Conservation (phyloP, 1,139 yeast genomes). For the Geotrichum histeridarum region DNA sequence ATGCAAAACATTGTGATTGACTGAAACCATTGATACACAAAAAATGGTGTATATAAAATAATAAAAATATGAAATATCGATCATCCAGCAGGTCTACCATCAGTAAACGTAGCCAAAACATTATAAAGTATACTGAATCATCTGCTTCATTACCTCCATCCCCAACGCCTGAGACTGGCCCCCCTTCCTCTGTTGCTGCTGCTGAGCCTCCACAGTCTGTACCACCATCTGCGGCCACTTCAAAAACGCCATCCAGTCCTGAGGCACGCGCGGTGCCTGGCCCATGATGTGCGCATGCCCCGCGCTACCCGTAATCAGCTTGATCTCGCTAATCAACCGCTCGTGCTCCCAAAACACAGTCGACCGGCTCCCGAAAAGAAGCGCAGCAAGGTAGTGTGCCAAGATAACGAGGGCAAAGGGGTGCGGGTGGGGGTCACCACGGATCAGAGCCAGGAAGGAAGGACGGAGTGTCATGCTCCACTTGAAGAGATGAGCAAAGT, state of each 20-base stretch:
- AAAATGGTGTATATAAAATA: not conserved
- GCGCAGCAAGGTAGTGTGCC: constrained; percentile 9
- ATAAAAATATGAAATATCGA: not conserved
- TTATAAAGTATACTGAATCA: constrained; percentile 10
- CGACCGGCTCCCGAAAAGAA: constrained; percentile 5
- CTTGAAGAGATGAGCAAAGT: constrained; percentile 5
- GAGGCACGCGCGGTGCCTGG: not conserved
- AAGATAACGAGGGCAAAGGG: constrained; percentile 15
- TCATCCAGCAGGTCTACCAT: not conserved
- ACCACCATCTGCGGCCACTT: constrained; percentile 13
- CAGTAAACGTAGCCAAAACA: not conserved
- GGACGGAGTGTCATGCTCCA: constrained; percentile 12
- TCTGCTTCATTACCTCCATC: constrained; percentile 9
- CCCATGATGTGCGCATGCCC: not conserved
- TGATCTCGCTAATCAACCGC: constrained; percentile 4
- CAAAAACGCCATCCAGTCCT: constrained; percentile 4
- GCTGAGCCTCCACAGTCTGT: constrained; percentile 5
- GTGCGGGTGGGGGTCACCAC: not conserved
- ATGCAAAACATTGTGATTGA: not conserved
- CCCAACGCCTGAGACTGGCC: constrained; percentile 7
- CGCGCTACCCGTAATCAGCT: not conserved
- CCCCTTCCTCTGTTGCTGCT: not conserved
- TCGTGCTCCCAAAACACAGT: constrained; percentile 13
- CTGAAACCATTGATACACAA: not conserved
- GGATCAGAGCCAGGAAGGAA: not conserved